phyloP scores from a whole-genome alignment of 352 stramenopile genomes.

The Globisporangium abappressorium region DNA sequence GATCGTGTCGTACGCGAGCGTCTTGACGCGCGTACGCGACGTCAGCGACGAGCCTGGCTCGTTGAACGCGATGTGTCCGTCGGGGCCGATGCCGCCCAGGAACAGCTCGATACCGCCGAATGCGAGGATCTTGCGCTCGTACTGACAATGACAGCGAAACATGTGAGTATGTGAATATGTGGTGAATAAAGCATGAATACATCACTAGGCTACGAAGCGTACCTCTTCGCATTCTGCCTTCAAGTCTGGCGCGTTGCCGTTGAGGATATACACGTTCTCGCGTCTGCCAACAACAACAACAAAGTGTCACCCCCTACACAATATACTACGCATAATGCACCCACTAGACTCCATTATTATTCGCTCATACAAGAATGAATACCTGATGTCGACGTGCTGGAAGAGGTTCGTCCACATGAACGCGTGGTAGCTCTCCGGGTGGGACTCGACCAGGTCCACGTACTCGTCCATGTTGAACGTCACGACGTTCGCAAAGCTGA shows the following conservation, averaged over 20 bases:
- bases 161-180: not conserved
- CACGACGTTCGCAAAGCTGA: conserved; percentile 84
- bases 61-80: conserved; percentile 94
- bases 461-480: conserved; percentile 94
- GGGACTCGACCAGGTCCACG: conserved; percentile 65
- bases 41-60: conserved; percentile 82
- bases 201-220: not conserved
- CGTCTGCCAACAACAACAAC: conserved; percentile 24
- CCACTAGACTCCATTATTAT: not conserved
- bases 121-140: conserved; percentile 79
- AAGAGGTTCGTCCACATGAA: conserved; percentile 92
- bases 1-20: conserved; percentile 88
- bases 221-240: conserved; percentile 68
- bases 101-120: conserved; percentile 90
- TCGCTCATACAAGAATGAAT: conserved; percentile 1
- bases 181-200: not conserved
- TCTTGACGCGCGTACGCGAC: conserved; percentile 87
- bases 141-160: conserved; percentile 25
- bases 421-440: conserved; percentile 87
- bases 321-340: not conserved
- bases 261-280: conserved; percentile 86
- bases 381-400: conserved; percentile 87
- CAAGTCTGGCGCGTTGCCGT: conserved; percentile 82
- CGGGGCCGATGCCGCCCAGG: conserved; percentile 89
- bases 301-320: not conserved